Percentiles rank a stretch among this genome's conserved stretches.
phyloP scores from a whole-genome alignment of 1,284 basidiomycete genomes.

The Trichosporon asahii region DNA sequence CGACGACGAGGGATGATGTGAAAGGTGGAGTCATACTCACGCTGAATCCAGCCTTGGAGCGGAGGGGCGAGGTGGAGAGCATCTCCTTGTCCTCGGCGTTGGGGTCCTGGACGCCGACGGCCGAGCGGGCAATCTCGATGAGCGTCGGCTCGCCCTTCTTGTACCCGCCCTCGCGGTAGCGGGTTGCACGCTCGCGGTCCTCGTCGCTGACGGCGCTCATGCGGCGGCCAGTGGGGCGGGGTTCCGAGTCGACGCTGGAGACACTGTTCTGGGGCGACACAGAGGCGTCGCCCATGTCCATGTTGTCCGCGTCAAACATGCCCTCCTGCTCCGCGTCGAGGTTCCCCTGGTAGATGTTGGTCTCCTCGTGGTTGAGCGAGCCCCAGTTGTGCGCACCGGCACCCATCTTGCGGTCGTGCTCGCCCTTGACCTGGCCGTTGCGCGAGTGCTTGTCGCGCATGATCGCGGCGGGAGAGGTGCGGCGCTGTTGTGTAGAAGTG shows the following conservation, averaged over 20 bases:
- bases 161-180: slow-evolving; percentile 43
- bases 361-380: slow-evolving; percentile 61
- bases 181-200: slow-evolving; percentile 57
- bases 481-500: slow-evolving; percentile 46
- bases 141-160: slow-evolving; percentile 60
- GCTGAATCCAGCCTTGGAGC: slow-evolving; percentile 39
- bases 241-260: slow-evolving; percentile 30
- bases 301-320: slow-evolving; percentile 55
- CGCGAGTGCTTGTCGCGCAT: slow-evolving; percentile 68
- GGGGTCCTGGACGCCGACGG: slow-evolving; percentile 66
- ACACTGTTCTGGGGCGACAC: slow-evolving; percentile 21
- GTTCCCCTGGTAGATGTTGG: slow-evolving; percentile 51
- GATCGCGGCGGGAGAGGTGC: slow-evolving; percentile 67
- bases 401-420: slow-evolving; percentile 66
- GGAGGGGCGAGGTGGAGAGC: slow-evolving; percentile 52
- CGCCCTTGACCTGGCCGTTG: slow-evolving; percentile 66
- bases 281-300: slow-evolving; percentile 9
- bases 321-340: slow-evolving; percentile 51
- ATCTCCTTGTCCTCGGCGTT: slow-evolving; percentile 35
- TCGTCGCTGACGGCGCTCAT: slow-evolving; percentile 58
- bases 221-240: slow-evolving; percentile 36
- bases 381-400: slow-evolving; percentile 82
- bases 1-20: no score
- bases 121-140: slow-evolving; percentile 73
- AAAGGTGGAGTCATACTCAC: slow-evolving; percentile 15